Evolutionary conservation across 2,329 filamentous ascomycete species (phyloP), one percentile per base, ranked within the genome.

Genomic region (Fusarium pseudograminearum): DNA sequence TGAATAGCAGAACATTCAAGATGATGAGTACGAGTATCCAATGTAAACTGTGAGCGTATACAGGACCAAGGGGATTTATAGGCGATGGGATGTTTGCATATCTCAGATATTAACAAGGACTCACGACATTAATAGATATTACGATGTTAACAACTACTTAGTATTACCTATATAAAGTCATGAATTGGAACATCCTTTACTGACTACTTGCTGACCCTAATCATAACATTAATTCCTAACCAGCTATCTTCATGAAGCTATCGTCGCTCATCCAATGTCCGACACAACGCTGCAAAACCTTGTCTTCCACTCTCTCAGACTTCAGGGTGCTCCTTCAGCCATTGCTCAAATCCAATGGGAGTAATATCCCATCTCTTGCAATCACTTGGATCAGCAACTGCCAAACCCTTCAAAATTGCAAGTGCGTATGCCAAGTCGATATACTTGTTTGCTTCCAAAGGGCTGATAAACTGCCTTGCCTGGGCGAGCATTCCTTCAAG

Each of bases 401-500:
- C 38, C 9, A 44, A 34, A 0, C 56, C 58, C 5, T 40, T 53
- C 8, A 53, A 5, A 5, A 61, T 24, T 0, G n/a, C 57, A 22
- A 61, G 7, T 2, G 45, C 58, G 11, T 61, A 61, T 1, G 54
- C 58, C 57, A 61, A 8, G 15, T 61, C 56, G 4, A 61, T 53
- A 10, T 61, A 61, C 38, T 61, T 61, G 3, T 61, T 42, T 1
- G 38, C 16, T 0, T 53, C 20, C 3, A 53, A 26, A 18, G 38
- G 8, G 5, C 26, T 3, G 1, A 61, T 61, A 0, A 26, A 44
- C 9, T 38, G 45, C 10, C 58, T 53, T 2, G 58, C 58, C 12
- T 45, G 36, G 6, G 40, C 30, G 1, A 61, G 4, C 56, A 61
- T 61, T 2, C 20, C 58, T 24, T 61, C 31, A 5, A 61, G 45